Base-by-base conservation (phyloP, 164 flowering plant species). In the Vitis rotundifolia region DNA sequence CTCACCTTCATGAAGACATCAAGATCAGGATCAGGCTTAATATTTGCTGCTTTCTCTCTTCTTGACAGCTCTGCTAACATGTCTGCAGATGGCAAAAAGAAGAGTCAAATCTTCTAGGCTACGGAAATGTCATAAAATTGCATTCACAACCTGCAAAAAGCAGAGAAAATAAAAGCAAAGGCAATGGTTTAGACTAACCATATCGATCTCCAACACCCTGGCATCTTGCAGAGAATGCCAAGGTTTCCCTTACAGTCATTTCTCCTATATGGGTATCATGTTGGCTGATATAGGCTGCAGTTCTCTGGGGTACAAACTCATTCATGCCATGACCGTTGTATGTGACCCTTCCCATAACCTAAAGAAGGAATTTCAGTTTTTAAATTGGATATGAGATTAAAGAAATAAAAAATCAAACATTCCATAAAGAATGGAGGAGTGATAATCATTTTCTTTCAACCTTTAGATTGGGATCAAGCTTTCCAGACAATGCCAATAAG, bases 211-310 rank as follows among this genome's bases (percentile, higher is more conserved):
- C 91, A 13, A 85, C 88, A 9, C 91, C 91, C 59, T 87, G 89
- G 67, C 81, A 82, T 71, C 88, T 82, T 11, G 89, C 89, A 59
- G 91, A 81, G 61, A 79, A 87, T 14, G 85, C 83, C 64, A 88
- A 64, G 16, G 89, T 86, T 71, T 88, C 91, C 54, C 88, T 79
- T 1, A 88, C 91, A 19, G 91, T 87, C 87, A 87, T 70, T 69
- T 85, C 86, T 55, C 84, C 88, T 8, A 87, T 76, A 64, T 87
- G 91, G 60, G 78, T 44, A 70, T 88, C 91, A 67, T 84, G 72
- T 64, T 88, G 91, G 59, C 89, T 83, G 15, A 88, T 83, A 71
- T 88, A 88, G 16, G 91, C 89, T 14, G 91, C 81, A 26, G 89
- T 85, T 75, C 86, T 85, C 56, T 83, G 88, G 0, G 90, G 84